Base-by-base conservation (phyloP, 2,329 filamentous ascomycete species). In the Colletotrichum tamarilloi region DNA sequence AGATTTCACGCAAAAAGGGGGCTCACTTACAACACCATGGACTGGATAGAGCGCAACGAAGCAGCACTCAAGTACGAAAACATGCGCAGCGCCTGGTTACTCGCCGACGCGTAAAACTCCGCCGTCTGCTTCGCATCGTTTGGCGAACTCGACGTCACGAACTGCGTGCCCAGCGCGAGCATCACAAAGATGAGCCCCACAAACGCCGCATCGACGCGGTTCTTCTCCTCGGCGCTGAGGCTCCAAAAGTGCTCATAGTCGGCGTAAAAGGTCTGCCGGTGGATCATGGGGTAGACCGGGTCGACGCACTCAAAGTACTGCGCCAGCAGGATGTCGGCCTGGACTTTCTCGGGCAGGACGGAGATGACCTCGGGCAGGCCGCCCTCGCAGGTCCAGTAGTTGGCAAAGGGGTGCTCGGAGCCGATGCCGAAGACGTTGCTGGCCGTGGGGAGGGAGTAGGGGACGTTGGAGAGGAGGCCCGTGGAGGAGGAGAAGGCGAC, bases 351-450 rank as follows among this genome's bases (percentile, higher is more conserved):
- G 0, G 94, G 94, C 14, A 96, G 84, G 4, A 95, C 92, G 1
- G 89, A 91, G 56, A 95, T 91, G 7, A 95, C 93, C 81, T 96
- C 94, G 9, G 90, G 86, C 22, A 96, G 83, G 0, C 93, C 93
- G 60, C 94, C 93, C 74, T 92, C 89, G 78, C 92, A 94, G 3
- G 93, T 95, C 94, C 94, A 96, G 81, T 95, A 95, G 79, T 95
- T 95, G 78, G 92, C 91, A 79, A 95, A 95, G 0, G 93, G 93
- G 79, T 95, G 93, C 79, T 94, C 92, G 0, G 92, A 91, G 16
- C 92, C 93, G 75, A 95, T 91, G n/a, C 93, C 93, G 79, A 95
- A 95, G 68, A 95, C 92, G 76, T 94, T 94, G 68, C 92, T 94
- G 1, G 92, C 91, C 7, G 91, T 91, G 11, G 92, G 90, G 55